Evolutionary conservation across 2,329 filamentous ascomycete genomes (phyloP), one percentile per base, ranked within the genome.

Genomic region (Graphiopsis chlorocephala): DNA sequence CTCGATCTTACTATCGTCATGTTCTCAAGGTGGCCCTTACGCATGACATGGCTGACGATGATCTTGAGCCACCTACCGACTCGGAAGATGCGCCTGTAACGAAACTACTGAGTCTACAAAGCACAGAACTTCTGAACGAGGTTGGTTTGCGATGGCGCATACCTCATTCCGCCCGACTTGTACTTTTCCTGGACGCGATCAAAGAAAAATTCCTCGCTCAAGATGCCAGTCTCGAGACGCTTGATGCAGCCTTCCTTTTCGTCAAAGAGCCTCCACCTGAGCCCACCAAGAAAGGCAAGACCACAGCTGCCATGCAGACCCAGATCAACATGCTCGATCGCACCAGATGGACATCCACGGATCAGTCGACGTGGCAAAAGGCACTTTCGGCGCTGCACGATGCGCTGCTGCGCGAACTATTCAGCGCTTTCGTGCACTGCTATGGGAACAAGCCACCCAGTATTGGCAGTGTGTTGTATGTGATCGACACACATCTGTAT

Each of bases 71-170:
- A 26, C 78, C 79, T 11, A 81, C 81, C 67, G 79, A 79, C 15
- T 80, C 78, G 12, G 80, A 81, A 6, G 84, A 84, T 6, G 71
- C 74, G 1, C 78, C 81, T 10, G 77, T 82, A 2, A 79, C 83
- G 66, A 86, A 84, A 67, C 69, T 89, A 23, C 73, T 89, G 23
- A 95, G 92, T 0, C 91, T 89, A 71, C 86, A 90, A 67, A 95
- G 92, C 2, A 85, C 87, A 57, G 93, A 97, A 64, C 81, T 99
- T 53, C 79, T 99, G 67, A 90, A 90, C 66, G 94, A 98, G 76
- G 84, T 97, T 64, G 91, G 90, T 65, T 81, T 92, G 67, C 88
- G 93, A 72, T 99, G 95, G 95, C 89, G 95, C 58, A 85, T 99
- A 67, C 93, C 94, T 2, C 88, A 90, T 68, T 92, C 89, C 72